Conservation (phyloP, 495 filamentous ascomycete genomes). For the Barbatosphaeria neglecta region DNA sequence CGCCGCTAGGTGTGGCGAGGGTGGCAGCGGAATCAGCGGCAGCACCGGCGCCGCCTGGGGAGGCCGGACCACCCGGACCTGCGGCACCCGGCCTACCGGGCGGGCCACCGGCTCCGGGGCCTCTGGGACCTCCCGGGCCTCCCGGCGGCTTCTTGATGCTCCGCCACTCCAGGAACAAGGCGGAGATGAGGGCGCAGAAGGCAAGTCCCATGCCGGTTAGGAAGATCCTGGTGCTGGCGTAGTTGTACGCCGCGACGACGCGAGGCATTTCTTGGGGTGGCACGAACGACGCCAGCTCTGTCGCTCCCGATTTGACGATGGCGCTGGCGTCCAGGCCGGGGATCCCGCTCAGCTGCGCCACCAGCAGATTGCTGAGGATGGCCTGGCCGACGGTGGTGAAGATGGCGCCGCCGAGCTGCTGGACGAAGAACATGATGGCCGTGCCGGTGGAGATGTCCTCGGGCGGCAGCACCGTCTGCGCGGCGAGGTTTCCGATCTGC, state of each 20-base stretch:
- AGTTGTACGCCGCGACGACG: slow-evolving; percentile 47
- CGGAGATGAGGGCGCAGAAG: slow-evolving; percentile 36
- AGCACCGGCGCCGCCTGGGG: no score
- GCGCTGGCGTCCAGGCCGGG: slow-evolving; percentile 31
- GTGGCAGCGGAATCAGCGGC: no score
- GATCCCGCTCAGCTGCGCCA: slow-evolving; percentile 30
- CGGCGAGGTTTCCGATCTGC: slow-evolving; percentile 54
- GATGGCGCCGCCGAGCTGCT: slow-evolving; percentile 54
- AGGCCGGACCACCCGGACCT: neutral
- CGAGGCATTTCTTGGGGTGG: slow-evolving; percentile 23
- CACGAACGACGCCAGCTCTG: slow-evolving; percentile 35
- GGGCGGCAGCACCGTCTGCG: slow-evolving; percentile 46
- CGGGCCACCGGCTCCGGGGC: slow-evolving; percentile 1
- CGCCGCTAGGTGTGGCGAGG: no score
- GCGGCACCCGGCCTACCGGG: neutral
- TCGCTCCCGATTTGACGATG: slow-evolving; percentile 47
- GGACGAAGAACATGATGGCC: slow-evolving; percentile 53
- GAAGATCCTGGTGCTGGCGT: slow-evolving; percentile 42
- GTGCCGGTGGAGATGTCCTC: slow-evolving; percentile 51
- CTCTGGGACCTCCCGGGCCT: slow-evolving; percentile 3
- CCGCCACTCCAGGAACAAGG: slow-evolving; percentile 49
- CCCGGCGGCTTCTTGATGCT: slow-evolving; percentile 39
- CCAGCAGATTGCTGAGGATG: slow-evolving; percentile 49
- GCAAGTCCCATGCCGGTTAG: slow-evolving; percentile 41
- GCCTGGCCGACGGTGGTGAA: slow-evolving; percentile 55